phyloP scores from a whole-genome alignment of 1,284 basidiomycete species.

The Afroboletus lepidellus region DNA sequence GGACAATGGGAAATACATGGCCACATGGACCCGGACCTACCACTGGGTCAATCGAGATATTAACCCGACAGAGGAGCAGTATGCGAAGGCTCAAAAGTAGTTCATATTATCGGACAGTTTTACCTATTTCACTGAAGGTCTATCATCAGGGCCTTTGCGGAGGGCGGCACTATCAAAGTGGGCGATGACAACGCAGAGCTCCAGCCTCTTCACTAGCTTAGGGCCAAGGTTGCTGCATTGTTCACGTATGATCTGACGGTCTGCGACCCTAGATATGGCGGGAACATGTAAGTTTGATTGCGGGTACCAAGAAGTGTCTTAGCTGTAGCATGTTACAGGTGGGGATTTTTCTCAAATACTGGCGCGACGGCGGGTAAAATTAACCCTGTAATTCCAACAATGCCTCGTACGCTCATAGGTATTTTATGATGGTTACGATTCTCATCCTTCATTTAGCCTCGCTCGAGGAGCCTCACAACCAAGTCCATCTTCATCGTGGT shows the following conservation, averaged over 20 bases:
- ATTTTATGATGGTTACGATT: not conserved
- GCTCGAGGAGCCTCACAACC: slow-evolving; percentile 18
- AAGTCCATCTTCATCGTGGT: slow-evolving; percentile 12
- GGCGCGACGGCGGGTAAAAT: not conserved
- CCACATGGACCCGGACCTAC: not conserved
- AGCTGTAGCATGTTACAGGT: slow-evolving; percentile 1
- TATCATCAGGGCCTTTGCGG: slow-evolving; percentile 8
- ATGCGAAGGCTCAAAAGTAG: slow-evolving; percentile 10
- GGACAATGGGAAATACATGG: not conserved
- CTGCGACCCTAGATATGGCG: not conserved
- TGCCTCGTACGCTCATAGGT: slow-evolving; percentile 9
- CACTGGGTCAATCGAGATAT: not conserved
- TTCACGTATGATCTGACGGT: slow-evolving; percentile 11
- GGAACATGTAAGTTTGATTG: slow-evolving; percentile 17
- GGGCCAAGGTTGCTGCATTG: slow-evolving; percentile 9
- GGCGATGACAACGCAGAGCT: not conserved
- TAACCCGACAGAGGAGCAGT: slow-evolving; percentile 12
- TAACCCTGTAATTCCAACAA: not conserved
- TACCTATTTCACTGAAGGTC: not conserved
- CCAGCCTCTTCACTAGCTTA: slow-evolving; percentile 8
- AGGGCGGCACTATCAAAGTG: not conserved
- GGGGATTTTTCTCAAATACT: slow-evolving; percentile 18
- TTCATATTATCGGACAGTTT: not conserved
- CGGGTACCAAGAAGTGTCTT: not conserved
- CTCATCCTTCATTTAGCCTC: slow-evolving; percentile 10